Base-by-base conservation (phyloP, 2,329 filamentous ascomycete species). In the Aspergillus alliaceus region DNA sequence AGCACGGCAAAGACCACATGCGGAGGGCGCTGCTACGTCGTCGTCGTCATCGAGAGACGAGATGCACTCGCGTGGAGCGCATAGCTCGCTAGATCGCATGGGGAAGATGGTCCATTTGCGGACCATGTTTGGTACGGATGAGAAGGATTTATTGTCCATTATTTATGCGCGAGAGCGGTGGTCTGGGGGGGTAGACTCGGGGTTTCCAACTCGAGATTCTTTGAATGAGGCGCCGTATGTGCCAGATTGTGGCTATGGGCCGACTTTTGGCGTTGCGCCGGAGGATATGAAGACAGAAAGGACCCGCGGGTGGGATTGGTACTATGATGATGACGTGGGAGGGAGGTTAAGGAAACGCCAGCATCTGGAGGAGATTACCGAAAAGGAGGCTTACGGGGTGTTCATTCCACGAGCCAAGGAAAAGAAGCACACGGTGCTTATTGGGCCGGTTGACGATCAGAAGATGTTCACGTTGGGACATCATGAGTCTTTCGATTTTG, bases 251-350 rank as follows among this genome's bases (percentile, higher is more conserved):
- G 74, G 58, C 57, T 82, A 70, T 64, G 75, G 62, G 55, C 71
- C 59, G 47, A 79, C 76, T 12, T 78, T 78, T 64, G 81, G 77
- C 18, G 70, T 77, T 56, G 67, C 72, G 4, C 69, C 74, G 20
- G 75, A 75, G 37, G 70, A 75, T 25, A 59, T 78, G 37, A 66
- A 75, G 51, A 73, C 68, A 37, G 83, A 86, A 61, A 70, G 73
- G n/a, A 76, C 73, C 1, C 62, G 66, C 7, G 75, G 76, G 18
- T 83, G 80, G 79, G 73, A 78, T 47, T 86, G 84, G 84, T 86
- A 84, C 63, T 74, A 77, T 51, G 66, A 75, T 9, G 59, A 70
- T 24, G 72, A 72, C 22, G 75, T 79, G 25, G 74, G 74, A 40
- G 66, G 71, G 12, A 60, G 51, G 2, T 83, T 85, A 56, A 63